phyloP scores from a whole-genome alignment of 208 protist species.

The Leishmania braziliensis region DNA sequence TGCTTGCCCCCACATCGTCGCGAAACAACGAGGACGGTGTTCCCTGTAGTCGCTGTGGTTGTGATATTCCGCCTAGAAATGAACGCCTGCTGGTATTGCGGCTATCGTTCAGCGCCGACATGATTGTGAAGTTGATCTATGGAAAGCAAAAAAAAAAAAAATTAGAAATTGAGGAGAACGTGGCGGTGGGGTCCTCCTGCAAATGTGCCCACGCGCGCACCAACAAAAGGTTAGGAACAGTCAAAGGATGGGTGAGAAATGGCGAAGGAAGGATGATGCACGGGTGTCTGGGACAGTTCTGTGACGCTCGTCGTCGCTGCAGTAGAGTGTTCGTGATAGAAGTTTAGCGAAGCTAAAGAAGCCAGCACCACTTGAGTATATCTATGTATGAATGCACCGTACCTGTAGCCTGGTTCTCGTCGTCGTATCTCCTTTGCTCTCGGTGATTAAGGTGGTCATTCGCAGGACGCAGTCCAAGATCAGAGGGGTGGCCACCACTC shows the following conservation, averaged over 20 bases:
- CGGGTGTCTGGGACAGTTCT: neutral
- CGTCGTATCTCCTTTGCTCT: neutral
- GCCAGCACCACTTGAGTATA: neutral
- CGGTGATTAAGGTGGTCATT: neutral
- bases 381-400: neutral
- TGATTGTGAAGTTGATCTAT: neutral
- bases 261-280: neutral
- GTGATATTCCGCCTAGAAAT: neutral
- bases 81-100: neutral
- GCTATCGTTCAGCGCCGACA: conserved; percentile 28
- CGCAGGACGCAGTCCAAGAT: neutral
- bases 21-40: neutral
- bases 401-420: neutral
- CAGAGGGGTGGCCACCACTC: neutral
- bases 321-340: neutral
- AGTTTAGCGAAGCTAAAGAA: neutral
- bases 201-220: neutral
- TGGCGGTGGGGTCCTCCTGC: neutral
- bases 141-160: neutral
- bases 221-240: neutral
- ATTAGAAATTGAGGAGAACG: neutral
- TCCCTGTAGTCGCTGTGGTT: neutral
- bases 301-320: neutral
- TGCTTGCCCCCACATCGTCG: neutral
- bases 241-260: neutral